Evolutionary conservation across 495 filamentous ascomycete genomes (phyloP).

Genomic region (Geoglossum glabrum): DNA sequence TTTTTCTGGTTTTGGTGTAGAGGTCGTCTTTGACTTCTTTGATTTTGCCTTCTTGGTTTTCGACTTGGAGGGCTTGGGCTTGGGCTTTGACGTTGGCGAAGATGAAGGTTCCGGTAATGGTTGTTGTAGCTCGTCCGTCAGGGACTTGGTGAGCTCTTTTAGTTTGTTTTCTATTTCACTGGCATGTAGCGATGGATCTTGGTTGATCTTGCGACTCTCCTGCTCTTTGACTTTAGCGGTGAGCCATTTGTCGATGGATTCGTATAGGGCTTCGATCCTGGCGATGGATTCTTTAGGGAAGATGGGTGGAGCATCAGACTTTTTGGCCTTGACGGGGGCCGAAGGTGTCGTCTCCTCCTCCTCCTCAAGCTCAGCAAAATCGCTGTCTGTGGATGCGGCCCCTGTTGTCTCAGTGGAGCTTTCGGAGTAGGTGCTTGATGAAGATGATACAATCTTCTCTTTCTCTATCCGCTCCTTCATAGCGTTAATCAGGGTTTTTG

Average conservation of each 20-base stretch:
- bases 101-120: slow-evolving; percentile 19
- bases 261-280: slow-evolving; percentile 23
- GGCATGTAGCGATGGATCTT: slow-evolving; percentile 4
- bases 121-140: slow-evolving; percentile 44
- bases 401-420: slow-evolving; percentile 22
- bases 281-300: slow-evolving; percentile 37
- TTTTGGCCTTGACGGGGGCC: slow-evolving; percentile 18
- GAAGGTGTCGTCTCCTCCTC: slow-evolving; percentile 19
- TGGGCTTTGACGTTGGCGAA: slow-evolving; percentile 13
- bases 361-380: slow-evolving; percentile 42
- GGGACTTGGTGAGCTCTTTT: slow-evolving; percentile 40
- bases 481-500: slow-evolving; percentile 27
- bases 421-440: slow-evolving; percentile 21
- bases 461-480: slow-evolving; percentile 26
- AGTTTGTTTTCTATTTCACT: slow-evolving; percentile 21
- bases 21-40: not conserved
- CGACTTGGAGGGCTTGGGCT: slow-evolving; percentile 25
- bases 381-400: slow-evolving; percentile 14
- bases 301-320: slow-evolving; percentile 26
- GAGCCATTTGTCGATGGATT: slow-evolving; percentile 12
- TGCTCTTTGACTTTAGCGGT: slow-evolving; percentile 11
- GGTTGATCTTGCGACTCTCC: not conserved
- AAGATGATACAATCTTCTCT: slow-evolving; percentile 27
- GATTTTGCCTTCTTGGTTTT: slow-evolving; percentile 19
- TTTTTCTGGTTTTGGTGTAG: not conserved